Conservation (phyloP, 305 asterid genomes). For the Fraxinus nigra region DNA sequence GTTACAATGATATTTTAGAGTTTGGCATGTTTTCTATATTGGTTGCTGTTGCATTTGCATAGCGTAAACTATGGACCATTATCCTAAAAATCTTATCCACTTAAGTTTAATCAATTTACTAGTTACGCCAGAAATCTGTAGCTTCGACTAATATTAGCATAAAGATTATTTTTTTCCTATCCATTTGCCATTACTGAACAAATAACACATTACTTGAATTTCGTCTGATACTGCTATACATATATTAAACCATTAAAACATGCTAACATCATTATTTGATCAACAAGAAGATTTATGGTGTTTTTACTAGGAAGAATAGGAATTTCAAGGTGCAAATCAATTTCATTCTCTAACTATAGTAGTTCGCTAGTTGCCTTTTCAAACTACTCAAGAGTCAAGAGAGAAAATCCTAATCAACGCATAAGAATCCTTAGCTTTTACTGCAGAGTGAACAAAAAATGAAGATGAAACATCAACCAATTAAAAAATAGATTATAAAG, state of each 20-base stretch:
- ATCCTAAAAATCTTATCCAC: not conserved
- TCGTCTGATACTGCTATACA: not conserved
- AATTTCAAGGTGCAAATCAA: not conserved
- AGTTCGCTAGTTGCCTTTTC: not conserved
- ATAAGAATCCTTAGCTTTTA: not conserved
- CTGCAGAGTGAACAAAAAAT: not conserved
- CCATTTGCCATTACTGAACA: not conserved
- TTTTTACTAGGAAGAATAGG: not conserved
- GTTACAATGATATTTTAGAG: not conserved
- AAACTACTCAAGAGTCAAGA: not conserved
- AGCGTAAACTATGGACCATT: not conserved
- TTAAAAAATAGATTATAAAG: not conserved
- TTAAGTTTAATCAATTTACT: not conserved
- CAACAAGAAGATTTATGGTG: not conserved
- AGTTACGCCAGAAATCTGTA: not conserved
- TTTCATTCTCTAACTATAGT: not conserved
- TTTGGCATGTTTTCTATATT: not conserved
- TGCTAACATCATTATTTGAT: not conserved
- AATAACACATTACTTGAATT: not conserved
- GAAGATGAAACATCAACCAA: not conserved
- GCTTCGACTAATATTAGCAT: not conserved
- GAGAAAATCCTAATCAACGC: not conserved
- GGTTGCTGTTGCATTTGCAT: not conserved
- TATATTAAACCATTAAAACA: not conserved
- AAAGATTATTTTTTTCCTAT: not conserved